Percentiles rank a stretch among this genome's conserved stretches.
Evolutionary conservation across 2,329 filamentous ascomycete genomes (phyloP).

Genomic region (Fusarium piperis): DNA sequence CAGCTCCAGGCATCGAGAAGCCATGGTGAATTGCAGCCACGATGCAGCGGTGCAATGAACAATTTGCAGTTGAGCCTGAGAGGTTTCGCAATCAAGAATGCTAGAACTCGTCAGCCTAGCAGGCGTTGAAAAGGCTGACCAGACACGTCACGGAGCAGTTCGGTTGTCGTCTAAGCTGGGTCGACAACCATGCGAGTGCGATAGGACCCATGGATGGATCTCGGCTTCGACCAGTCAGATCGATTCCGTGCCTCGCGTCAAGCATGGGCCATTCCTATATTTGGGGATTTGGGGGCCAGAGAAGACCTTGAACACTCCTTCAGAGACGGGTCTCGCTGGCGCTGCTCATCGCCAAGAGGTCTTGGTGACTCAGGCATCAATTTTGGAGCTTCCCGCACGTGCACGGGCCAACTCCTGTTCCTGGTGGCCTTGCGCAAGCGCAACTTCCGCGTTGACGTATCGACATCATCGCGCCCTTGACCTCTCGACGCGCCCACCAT

Average conservation of each 20-base stretch:
- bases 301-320: background rate
- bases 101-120: background rate
- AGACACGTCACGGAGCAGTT: background rate
- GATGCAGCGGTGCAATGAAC: background rate
- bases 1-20: background rate
- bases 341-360: background rate
- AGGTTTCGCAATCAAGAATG: background rate
- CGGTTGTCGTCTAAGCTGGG: background rate
- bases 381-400: background rate
- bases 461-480: conserved; percentile 9
- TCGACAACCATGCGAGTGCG: background rate
- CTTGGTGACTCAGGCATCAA: conserved; percentile 17
- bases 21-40: background rate
- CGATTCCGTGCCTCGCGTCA: background rate
- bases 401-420: conserved; percentile 31
- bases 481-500: conserved; percentile 20
- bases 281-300: background rate
- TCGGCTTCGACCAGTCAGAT: background rate
- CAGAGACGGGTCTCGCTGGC: background rate
- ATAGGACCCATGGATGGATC: background rate
- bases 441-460: conserved; percentile 28
- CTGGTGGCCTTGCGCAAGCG: conserved; percentile 20
- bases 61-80: background rate
- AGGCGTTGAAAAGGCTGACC: background rate
- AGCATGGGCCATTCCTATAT: background rate